Conservation (phyloP, 108 stramenopile species). For the Stephanodiscus minutulus region DNA sequence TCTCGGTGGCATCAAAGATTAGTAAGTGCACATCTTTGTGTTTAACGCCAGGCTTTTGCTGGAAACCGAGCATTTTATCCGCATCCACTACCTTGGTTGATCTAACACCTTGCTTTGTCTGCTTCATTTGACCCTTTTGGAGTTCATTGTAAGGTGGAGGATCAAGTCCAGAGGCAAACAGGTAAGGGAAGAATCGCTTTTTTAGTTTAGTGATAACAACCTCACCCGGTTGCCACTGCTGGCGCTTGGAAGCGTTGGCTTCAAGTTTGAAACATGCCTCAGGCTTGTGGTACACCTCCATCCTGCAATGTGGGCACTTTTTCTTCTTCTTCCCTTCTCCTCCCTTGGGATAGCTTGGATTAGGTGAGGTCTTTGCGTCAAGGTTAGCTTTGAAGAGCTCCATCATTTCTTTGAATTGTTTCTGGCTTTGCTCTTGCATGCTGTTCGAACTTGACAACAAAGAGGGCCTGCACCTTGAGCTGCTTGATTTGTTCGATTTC, state of each 20-base stretch:
- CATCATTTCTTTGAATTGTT: constrained; percentile 18
- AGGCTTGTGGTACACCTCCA: constrained; percentile 21
- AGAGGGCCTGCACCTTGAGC: constrained; percentile 5
- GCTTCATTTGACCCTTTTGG: background rate
- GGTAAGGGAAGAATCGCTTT: no score
- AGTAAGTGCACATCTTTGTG: no score
- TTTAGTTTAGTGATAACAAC: no score
- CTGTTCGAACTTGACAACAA: constrained; percentile 11
- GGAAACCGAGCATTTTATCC: background rate
- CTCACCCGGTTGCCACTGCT: no score
- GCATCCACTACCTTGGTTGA: background rate
- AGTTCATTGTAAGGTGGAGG: no score
- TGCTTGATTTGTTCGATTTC: background rate
- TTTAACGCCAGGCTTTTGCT: no score
- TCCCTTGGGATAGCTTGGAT: background rate
- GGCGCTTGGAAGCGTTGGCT: background rate
- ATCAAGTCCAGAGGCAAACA: no score
- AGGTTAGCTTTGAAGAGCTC: constrained; percentile 15
- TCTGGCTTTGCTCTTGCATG: background rate
- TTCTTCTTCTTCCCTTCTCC: constrained; percentile 13
- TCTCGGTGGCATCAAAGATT: background rate
- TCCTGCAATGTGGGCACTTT: constrained; percentile 11
- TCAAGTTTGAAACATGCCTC: constrained; percentile 23
- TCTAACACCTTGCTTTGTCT: background rate
- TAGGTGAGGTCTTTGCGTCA: constrained; percentile 9